Conservation (phyloP, 106 monocot species). For the Dactylorhiza incarnata region DNA sequence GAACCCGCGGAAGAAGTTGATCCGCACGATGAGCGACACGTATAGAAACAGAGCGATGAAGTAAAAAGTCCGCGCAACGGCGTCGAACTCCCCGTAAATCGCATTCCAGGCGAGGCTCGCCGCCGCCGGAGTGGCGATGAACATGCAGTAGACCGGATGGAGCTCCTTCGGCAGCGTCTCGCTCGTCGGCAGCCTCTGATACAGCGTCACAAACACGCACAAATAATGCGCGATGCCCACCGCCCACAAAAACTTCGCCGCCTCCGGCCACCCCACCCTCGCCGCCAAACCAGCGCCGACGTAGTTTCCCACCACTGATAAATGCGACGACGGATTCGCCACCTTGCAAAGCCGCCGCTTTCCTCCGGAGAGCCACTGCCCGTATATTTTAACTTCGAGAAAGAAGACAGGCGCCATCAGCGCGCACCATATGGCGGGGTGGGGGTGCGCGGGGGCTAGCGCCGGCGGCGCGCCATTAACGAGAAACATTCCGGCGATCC, state of each 20-base stretch:
- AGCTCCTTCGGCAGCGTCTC: conserved; percentile 84
- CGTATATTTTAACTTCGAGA: conserved; percentile 91
- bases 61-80: conserved; percentile 58
- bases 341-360: conserved; percentile 87
- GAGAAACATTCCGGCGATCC: conserved; percentile 86
- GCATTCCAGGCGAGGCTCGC: conserved; percentile 75
- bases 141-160: conserved; percentile 90
- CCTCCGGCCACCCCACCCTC: conserved; percentile 61
- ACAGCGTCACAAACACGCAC: conserved; percentile 77
- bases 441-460: conserved; percentile 12
- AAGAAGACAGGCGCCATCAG: conserved; percentile 54
- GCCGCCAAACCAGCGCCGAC: conserved; percentile 74
- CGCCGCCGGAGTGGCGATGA: conserved; percentile 83
- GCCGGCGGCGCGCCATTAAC: conserved; percentile 43
- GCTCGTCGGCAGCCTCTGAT: conserved; percentile 84
- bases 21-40: conserved; percentile 67
- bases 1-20: conserved; percentile 92
- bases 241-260: conserved; percentile 73
- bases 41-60: conserved; percentile 89
- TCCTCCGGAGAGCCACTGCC: conserved; percentile 89
- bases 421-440: conserved; percentile 57
- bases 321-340: conserved; percentile 85
- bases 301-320: conserved; percentile 86
- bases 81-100: conserved; percentile 69
- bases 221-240: conserved; percentile 81